A percentile compares a stretch with the other conserved stretches of the same genome.
These are phyloP conservation scores for Trichosporon ovoides DNA, from an alignment of 1,284 basidiomycete genomes.

Conservation along the genomic window DNA sequence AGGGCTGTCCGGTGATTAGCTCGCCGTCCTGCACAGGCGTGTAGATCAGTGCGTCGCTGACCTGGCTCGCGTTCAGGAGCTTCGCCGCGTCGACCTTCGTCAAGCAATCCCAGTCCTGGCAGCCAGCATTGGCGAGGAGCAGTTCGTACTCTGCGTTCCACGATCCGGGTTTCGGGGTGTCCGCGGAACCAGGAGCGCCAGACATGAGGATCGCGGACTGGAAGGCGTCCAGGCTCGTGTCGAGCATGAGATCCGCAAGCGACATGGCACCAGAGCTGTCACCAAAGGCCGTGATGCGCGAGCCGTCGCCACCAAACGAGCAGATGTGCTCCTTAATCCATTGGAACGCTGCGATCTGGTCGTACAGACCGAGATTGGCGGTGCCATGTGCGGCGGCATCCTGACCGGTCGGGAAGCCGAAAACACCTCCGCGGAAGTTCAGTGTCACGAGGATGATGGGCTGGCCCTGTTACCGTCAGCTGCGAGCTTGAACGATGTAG, in stretches of 20 bases:
- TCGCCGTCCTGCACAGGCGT: conserved; percentile 41
- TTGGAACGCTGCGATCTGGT: conserved; percentile 51
- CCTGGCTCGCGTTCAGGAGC: conserved; percentile 28
- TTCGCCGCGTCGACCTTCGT: conserved; percentile 25
- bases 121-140: no score
- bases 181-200: conserved; percentile 35
- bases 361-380: conserved; percentile 47
- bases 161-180: conserved; percentile 25
- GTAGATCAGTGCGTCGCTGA: not conserved
- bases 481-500: no score
- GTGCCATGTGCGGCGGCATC: conserved; percentile 37
- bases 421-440: conserved; percentile 51
- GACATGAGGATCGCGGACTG: conserved; percentile 48
- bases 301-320: conserved; percentile 52
- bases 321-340: conserved; percentile 53
- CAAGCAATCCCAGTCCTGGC: conserved; percentile 34
- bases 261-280: conserved; percentile 46
- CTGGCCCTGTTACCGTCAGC: conserved; percentile 23
- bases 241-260: conserved; percentile 34
- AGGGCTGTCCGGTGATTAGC: conserved; percentile 36
- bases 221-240: conserved; percentile 40
- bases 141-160: conserved; percentile 23
- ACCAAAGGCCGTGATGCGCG: conserved; percentile 44
- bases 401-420: conserved; percentile 46
- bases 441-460: conserved; percentile 49